These are phyloP conservation scores for Phytophthora sojae DNA, from an alignment of 352 stramenopile genomes.

Conservation along the genomic window DNA sequence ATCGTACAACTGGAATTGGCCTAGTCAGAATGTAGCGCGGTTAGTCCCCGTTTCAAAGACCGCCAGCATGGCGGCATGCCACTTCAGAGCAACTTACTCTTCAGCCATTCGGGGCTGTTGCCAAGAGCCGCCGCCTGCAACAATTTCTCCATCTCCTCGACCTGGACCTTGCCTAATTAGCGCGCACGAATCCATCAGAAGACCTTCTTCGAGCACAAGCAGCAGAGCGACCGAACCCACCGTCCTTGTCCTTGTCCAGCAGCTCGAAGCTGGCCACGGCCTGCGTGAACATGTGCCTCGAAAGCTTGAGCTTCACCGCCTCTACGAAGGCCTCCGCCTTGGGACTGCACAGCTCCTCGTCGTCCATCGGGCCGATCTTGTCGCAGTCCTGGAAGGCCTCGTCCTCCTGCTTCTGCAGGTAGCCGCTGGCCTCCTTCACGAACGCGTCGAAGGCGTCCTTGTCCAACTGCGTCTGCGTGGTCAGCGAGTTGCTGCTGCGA, in stretches of 20 bases:
- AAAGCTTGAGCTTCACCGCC: slow-evolving; percentile 68
- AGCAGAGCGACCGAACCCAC: slow-evolving; percentile 28
- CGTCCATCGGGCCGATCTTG: slow-evolving; percentile 50
- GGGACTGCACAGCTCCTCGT: slow-evolving; percentile 30
- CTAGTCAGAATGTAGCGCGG: slow-evolving; percentile 30
- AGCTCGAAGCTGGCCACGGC: slow-evolving; percentile 53
- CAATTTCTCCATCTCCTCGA: slow-evolving; percentile 53
- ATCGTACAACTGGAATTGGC: slow-evolving; percentile 71
- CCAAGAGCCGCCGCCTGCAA: slow-evolving; percentile 46
- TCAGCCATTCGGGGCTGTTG: slow-evolving; percentile 53
- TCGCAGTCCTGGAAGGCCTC: slow-evolving; percentile 43
- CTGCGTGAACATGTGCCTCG: slow-evolving; percentile 62
- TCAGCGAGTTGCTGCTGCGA: slow-evolving; percentile 26
- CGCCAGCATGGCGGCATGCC: background rate
- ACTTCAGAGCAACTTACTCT: slow-evolving; percentile 36
- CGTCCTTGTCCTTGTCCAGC: slow-evolving; percentile 74
- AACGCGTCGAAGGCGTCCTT: slow-evolving; percentile 59
- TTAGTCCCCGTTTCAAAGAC: slow-evolving; percentile 19
- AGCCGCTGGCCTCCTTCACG: slow-evolving; percentile 50
- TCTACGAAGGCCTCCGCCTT: slow-evolving; percentile 54
- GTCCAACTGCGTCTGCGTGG: slow-evolving; percentile 35
- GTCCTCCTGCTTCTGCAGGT: slow-evolving; percentile 56
- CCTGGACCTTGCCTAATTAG: slow-evolving; percentile 46
- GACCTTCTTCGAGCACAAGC: background rate
- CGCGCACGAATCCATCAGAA: background rate